Evolutionary conservation across 306 rosid species (phyloP).

Genomic region (Phaseolus lunatus): DNA sequence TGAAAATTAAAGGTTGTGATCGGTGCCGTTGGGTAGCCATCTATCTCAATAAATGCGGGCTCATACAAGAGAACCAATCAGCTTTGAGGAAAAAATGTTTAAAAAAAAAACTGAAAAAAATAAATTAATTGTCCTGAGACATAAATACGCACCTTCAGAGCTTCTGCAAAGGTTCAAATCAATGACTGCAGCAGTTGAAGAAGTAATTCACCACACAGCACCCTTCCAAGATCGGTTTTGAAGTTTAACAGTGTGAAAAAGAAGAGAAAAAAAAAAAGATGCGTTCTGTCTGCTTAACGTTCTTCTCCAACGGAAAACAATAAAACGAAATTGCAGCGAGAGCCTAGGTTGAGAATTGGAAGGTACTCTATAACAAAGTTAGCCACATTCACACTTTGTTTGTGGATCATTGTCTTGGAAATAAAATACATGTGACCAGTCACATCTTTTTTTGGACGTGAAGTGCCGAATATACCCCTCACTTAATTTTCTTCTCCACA

Average conservation of each 20-base stretch:
- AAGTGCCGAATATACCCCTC: slow-evolving; percentile 41
- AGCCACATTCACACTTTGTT: slow-evolving; percentile 35
- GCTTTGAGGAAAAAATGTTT: not conserved
- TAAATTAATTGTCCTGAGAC: slow-evolving; percentile 21
- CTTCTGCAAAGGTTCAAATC: slow-evolving; percentile 47
- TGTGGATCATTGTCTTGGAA: slow-evolving; percentile 27
- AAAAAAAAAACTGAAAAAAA: not conserved
- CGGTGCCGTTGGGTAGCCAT: slow-evolving; percentile 73
- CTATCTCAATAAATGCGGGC: slow-evolving; percentile 70
- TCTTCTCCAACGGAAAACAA: slow-evolving; percentile 10
- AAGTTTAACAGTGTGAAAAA: slow-evolving; percentile 17
- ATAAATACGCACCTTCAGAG: slow-evolving; percentile 51
- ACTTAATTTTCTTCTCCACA: not conserved
- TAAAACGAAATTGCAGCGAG: slow-evolving; percentile 9
- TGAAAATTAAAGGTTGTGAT: slow-evolving; percentile 57
- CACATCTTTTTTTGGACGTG: not conserved
- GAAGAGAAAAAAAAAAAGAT: not conserved
- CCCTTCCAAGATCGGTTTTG: slow-evolving; percentile 4
- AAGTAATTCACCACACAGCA: slow-evolving; percentile 30
- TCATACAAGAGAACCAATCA: slow-evolving; percentile 27
- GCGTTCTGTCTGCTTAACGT: slow-evolving; percentile 19
- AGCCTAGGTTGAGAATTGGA: not conserved
- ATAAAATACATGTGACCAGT: slow-evolving; percentile 41
- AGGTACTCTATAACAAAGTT: slow-evolving; percentile 19
- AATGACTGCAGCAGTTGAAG: slow-evolving; percentile 43